phyloP scores from a whole-genome alignment of 192 early-diverging fungal species.

The Pilaira anomala region DNA sequence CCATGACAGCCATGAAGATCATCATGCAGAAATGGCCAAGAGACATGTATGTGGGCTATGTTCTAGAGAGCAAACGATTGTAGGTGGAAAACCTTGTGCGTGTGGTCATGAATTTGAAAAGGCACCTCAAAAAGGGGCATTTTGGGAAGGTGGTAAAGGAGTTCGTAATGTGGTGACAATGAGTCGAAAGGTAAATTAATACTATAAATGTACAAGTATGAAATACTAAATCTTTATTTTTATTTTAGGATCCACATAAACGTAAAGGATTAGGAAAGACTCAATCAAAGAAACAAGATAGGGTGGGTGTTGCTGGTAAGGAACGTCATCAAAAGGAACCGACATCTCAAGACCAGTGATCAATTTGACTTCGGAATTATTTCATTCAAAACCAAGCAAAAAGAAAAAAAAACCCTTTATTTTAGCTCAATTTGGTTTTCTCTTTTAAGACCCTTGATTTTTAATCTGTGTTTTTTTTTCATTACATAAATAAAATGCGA shows the following conservation, averaged over 20 bases:
- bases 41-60: conserved; percentile 86
- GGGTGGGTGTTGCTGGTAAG: neutral
- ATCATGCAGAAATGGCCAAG: conserved; percentile 61
- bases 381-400: neutral
- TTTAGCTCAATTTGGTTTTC: too few species aligned
- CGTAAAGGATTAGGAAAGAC: conserved; percentile 27
- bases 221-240: neutral
- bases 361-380: too few species aligned
- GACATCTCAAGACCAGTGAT: too few species aligned
- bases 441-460: too few species aligned
- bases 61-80: conserved; percentile 70
- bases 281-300: conserved; percentile 30
- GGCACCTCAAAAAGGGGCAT: conserved; percentile 52
- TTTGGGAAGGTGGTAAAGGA: conserved; percentile 93
- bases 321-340: neutral
- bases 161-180: conserved; percentile 68
- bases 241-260: conserved; percentile 31
- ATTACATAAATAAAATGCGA: too few species aligned
- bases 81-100: conserved; percentile 43
- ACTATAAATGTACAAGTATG: neutral
- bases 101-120: conserved; percentile 69
- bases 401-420: neutral
- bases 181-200: conserved; percentile 61
- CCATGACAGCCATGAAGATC: conserved; percentile 75
- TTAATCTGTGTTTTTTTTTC: too few species aligned